These are phyloP conservation scores for Candida jianshihensis DNA, from an alignment of 805 yeast species.

Conservation along the genomic window DNA sequence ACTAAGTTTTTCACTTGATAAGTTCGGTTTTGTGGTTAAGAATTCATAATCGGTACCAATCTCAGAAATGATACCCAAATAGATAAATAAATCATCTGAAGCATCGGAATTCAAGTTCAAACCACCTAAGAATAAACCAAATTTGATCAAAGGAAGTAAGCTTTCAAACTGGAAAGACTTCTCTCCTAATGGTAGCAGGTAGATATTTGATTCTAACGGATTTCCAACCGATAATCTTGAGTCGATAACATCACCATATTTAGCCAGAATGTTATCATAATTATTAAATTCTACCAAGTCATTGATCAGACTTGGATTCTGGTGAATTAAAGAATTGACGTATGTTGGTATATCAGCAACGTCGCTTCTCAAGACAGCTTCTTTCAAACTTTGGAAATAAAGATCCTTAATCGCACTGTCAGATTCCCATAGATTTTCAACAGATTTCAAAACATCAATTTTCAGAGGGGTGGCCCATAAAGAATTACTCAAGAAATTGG, in stretches of 20 bases:
- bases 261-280: constrained; percentile 12
- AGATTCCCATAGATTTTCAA: constrained; percentile 1
- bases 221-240: constrained; percentile 39
- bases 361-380: constrained; percentile 2
- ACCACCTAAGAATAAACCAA: constrained; percentile 21
- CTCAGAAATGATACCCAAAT: constrained; percentile 30
- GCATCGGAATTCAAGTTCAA: constrained; percentile 12
- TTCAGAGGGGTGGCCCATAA: constrained; percentile 7
- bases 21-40: constrained; percentile 9
- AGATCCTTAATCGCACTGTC: constrained; percentile 3
- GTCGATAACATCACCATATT: constrained; percentile 27
- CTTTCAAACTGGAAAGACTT: constrained; percentile 7
- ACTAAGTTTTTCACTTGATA: background rate
- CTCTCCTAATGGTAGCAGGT: constrained; percentile 15
- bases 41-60: constrained; percentile 32
- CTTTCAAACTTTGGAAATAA: constrained; percentile 8
- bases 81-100: constrained; percentile 15
- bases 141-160: constrained; percentile 16
- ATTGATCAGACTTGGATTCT: constrained; percentile 6
- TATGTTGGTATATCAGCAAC: constrained; percentile 1
- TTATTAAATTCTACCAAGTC: constrained; percentile 15
- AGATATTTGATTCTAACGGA: constrained; percentile 36
- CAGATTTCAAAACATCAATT: constrained; percentile 4
- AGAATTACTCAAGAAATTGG: constrained; percentile 8
- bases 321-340: constrained; percentile 12